Conservation (phyloP, 371 early-diverging fungal species). For the Apophysomyces trapeziformis region DNA sequence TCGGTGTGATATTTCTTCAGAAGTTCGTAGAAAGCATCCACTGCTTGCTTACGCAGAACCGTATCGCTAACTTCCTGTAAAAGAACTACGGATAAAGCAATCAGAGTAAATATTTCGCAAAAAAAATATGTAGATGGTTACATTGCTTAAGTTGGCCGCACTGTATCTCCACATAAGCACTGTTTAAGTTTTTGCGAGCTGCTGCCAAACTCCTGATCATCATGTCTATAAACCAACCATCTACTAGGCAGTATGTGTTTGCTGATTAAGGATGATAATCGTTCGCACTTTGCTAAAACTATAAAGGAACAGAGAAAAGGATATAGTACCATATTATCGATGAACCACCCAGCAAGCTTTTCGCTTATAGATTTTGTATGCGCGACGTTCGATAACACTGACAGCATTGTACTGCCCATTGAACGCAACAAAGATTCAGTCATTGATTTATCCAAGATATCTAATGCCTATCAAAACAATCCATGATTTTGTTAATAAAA, state of each 20-base stretch:
- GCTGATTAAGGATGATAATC: not conserved
- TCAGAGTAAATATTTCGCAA: not conserved
- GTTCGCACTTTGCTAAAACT: not conserved
- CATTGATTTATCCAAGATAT: constrained; percentile 27
- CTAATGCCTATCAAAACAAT: constrained; percentile 21
- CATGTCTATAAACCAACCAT: constrained; percentile 25
- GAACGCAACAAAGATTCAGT: constrained; percentile 11
- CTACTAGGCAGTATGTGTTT: not conserved
- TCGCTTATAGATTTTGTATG: not conserved
- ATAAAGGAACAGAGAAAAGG: constrained; percentile 19
- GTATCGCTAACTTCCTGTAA: constrained; percentile 19
- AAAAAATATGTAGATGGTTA: constrained; percentile 5
- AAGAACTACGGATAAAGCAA: constrained; percentile 3
- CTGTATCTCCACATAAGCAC: constrained; percentile 24
- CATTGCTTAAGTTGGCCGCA: constrained; percentile 29
- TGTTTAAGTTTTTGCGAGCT: constrained; percentile 22
- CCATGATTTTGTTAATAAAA: not conserved
- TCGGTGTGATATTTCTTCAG: constrained; percentile 13
- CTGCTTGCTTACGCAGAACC: constrained; percentile 22
- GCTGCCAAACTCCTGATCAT: constrained; percentile 20
- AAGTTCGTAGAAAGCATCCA: constrained; percentile 14
- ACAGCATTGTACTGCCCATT: constrained; percentile 13
- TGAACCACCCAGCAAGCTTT: constrained; percentile 28
- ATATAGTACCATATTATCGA: constrained; percentile 25
- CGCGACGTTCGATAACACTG: constrained; percentile 18